phyloP scores from a whole-genome alignment of 2,329 filamentous ascomycete genomes.

The Fusarium begoniae region DNA sequence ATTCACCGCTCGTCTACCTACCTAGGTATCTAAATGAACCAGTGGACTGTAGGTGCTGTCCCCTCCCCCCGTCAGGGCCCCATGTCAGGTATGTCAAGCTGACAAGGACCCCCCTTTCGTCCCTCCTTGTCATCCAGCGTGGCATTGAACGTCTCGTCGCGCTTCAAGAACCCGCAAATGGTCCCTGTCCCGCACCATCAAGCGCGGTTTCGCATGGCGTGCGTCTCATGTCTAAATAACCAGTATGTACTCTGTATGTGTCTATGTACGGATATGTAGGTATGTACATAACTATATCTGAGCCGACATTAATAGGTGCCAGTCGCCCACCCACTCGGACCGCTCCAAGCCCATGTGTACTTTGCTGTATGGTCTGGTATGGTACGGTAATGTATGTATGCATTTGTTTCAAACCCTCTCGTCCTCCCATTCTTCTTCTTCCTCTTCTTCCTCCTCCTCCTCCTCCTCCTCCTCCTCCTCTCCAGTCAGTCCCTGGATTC shows the following conservation, averaged over 20 bases:
- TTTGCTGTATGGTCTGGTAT: neutral
- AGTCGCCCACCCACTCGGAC: slow-evolving; percentile 37
- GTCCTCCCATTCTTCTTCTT: slow-evolving; percentile 17
- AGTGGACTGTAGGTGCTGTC: neutral
- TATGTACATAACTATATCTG: neutral
- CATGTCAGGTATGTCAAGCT: neutral
- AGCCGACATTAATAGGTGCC: slow-evolving; percentile 44
- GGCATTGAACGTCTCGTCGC: slow-evolving; percentile 41
- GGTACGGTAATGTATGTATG: neutral
- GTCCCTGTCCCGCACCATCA: slow-evolving; percentile 36
- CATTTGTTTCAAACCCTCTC: slow-evolving; percentile 43
- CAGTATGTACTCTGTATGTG: neutral
- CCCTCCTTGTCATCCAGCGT: slow-evolving; percentile 42
- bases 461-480: neutral
- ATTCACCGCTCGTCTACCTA: slow-evolving; percentile 35
- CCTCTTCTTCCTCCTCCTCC: neutral
- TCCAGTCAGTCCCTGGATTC: slow-evolving; percentile 12
- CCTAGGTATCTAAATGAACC: neutral
- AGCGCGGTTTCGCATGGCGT: slow-evolving; percentile 37
- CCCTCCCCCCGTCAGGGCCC: slow-evolving; percentile 31
- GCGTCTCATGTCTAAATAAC: slow-evolving; percentile 33
- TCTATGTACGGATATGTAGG: neutral
- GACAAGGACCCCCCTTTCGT: slow-evolving; percentile 30
- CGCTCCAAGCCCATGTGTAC: slow-evolving; percentile 27
- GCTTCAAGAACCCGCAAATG: slow-evolving; percentile 34